These are phyloP conservation scores for Glomus cerebriforme DNA, from an alignment of 192 early-diverging fungal genomes.

Conservation along the genomic window DNA sequence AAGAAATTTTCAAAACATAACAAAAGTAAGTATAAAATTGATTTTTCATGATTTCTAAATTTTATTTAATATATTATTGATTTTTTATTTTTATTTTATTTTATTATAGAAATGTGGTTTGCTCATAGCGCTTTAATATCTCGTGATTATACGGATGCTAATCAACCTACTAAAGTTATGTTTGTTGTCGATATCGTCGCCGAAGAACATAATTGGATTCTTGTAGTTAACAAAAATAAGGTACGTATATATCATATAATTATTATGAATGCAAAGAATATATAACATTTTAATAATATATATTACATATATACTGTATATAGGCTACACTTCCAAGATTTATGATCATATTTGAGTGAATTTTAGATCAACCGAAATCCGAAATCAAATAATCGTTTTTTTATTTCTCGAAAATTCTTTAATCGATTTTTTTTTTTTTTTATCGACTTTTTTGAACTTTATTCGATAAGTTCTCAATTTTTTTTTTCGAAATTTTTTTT, in stretches of 20 bases:
- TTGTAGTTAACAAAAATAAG: slow-evolving; percentile 17
- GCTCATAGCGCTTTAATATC: slow-evolving; percentile 13
- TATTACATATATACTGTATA: no score
- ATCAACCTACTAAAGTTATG: neutral
- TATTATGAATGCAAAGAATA: neutral
- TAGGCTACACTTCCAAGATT: slow-evolving; percentile 21
- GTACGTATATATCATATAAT: neutral
- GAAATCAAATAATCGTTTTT: no score
- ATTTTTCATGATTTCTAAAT: no score
- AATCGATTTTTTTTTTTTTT: no score
- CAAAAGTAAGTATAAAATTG: slow-evolving; percentile 20
- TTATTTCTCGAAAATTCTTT: no score
- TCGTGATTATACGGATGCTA: neutral
- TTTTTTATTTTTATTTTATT: neutral
- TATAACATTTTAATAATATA: no score
- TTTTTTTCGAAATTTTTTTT: no score
- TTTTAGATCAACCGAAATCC: no score
- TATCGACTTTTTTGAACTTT: no score
- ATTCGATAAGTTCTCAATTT: no score
- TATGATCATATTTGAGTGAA: slow-evolving; percentile 10
- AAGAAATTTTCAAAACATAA: slow-evolving; percentile 14
- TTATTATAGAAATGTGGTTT: slow-evolving; percentile 24
- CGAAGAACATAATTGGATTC: neutral
- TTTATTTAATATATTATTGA: no score
- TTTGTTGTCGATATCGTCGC: neutral